A percentile compares a stretch with the other conserved stretches of the same genome.
Conservation (phyloP, 495 filamentous ascomycete genomes). For the Cryomyces minteri region DNA sequence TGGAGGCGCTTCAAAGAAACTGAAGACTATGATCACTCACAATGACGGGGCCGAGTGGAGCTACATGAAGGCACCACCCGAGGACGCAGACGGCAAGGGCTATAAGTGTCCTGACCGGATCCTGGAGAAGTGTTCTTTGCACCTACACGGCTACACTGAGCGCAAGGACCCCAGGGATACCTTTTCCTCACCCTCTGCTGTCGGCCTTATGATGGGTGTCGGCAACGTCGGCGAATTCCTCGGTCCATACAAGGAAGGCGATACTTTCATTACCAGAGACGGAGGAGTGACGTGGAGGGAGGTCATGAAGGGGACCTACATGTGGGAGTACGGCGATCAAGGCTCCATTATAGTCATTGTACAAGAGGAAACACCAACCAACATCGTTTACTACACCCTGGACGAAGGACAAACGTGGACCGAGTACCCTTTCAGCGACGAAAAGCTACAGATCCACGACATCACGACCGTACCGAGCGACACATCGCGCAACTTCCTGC, state of each 20-base stretch:
- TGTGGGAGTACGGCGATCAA: slow-evolving; percentile 90
- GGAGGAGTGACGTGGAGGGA: slow-evolving; percentile 77
- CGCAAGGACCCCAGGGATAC: slow-evolving; percentile 59
- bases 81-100: slow-evolving; percentile 48
- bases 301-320: slow-evolving; percentile 67
- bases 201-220: slow-evolving; percentile 78
- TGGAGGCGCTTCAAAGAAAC: slow-evolving; percentile 52
- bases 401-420: slow-evolving; percentile 66
- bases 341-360: slow-evolving; percentile 83
- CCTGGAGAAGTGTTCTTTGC: slow-evolving; percentile 56
- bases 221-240: slow-evolving; percentile 77
- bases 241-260: slow-evolving; percentile 35
- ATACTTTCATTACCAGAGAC: slow-evolving; percentile 78
- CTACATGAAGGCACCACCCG: slow-evolving; percentile 43
- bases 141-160: slow-evolving; percentile 91
- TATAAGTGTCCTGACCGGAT: slow-evolving; percentile 43
- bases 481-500: slow-evolving; percentile 69
- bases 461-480: slow-evolving; percentile 83
- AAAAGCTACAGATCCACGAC: slow-evolving; percentile 48
- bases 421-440: slow-evolving; percentile 50
- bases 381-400: slow-evolving; percentile 52
- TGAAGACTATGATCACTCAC: slow-evolving; percentile 81
- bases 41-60: slow-evolving; percentile 86
- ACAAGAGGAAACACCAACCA: slow-evolving; percentile 39
- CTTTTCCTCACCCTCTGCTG: slow-evolving; percentile 70